Evolutionary conservation across 495 filamentous ascomycete genomes (phyloP).

Genomic region (Penicillium ucsense): DNA sequence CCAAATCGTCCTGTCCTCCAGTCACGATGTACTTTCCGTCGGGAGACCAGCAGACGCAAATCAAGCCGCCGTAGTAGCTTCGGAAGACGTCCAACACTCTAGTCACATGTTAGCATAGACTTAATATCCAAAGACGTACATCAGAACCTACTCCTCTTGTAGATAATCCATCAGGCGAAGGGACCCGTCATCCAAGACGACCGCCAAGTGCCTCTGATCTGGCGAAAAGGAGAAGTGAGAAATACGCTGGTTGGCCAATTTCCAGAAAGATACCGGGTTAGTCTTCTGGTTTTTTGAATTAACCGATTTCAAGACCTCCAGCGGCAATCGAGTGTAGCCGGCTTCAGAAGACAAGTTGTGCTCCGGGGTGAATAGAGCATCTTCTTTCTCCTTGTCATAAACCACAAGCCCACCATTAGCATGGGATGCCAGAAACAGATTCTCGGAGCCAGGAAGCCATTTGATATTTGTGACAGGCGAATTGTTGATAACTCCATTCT

Average conservation of each 20-base stretch:
- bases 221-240: slow-evolving; percentile 87
- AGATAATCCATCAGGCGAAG: slow-evolving; percentile 86
- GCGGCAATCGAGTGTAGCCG: slow-evolving; percentile 30
- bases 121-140: not conserved
- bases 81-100: slow-evolving; percentile 78
- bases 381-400: slow-evolving; percentile 98
- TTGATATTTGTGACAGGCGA: slow-evolving; percentile 77
- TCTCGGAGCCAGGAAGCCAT: slow-evolving; percentile 93
- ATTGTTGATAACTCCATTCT: slow-evolving; percentile 84
- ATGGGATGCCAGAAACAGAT: slow-evolving; percentile 85
- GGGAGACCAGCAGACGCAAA: slow-evolving; percentile 93
- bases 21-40: slow-evolving; percentile 94
- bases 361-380: slow-evolving; percentile 63
- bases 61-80: slow-evolving; percentile 86
- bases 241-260: slow-evolving; percentile 77
- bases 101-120: slow-evolving; percentile 8
- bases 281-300: slow-evolving; percentile 86
- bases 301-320: slow-evolving; percentile 74
- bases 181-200: slow-evolving; percentile 86
- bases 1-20: slow-evolving; percentile 89
- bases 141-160: slow-evolving; percentile 64
- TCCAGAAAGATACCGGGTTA: slow-evolving; percentile 88
- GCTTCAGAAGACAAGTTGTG: slow-evolving; percentile 33
- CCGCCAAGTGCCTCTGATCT: slow-evolving; percentile 74
- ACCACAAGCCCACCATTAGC: slow-evolving; percentile 90